Evolutionary conservation across 192 early-diverging fungal species (phyloP).

Genomic region (Coemansia sp.): DNA sequence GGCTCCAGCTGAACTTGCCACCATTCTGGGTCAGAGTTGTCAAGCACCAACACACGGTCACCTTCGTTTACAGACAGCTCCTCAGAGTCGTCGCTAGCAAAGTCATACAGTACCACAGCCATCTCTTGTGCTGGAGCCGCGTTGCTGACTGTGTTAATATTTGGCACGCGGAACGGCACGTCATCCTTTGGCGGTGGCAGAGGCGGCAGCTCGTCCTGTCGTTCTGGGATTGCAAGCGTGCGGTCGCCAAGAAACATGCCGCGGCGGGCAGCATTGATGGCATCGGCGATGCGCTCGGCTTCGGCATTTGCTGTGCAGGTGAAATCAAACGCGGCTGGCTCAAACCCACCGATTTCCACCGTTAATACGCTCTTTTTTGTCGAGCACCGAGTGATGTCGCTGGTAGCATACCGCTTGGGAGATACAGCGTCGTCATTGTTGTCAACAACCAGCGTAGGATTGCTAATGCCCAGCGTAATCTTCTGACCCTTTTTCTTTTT

Average conservation of each 20-base stretch:
- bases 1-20: conserved; percentile 70
- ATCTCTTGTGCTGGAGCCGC: conserved; percentile 9
- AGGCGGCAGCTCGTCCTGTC: conserved; percentile 5
- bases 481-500: conserved; percentile 77
- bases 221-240: conserved; percentile 6
- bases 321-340: conserved; percentile 61
- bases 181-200: conserved; percentile 33
- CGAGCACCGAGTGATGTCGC: conserved; percentile 59
- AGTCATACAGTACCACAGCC: conserved; percentile 73
- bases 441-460: conserved; percentile 59
- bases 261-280: conserved; percentile 58
- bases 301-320: conserved; percentile 61
- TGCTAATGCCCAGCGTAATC: conserved; percentile 65
- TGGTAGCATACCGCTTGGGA: conserved; percentile 51
- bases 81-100: conserved; percentile 76
- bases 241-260: conserved; percentile 52
- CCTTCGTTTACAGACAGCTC: conserved; percentile 85
- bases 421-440: conserved; percentile 53
- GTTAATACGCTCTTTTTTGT: conserved; percentile 64
- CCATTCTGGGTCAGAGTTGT: conserved; percentile 86
- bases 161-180: neutral
- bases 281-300: conserved; percentile 64
- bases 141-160: neutral
- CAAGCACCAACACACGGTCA: conserved; percentile 79
- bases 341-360: conserved; percentile 59